Percentiles rank a stretch among this genome's conserved stretches.
Conservation (phyloP, 371 early-diverging fungal genomes). For the Massospora cicadina region DNA sequence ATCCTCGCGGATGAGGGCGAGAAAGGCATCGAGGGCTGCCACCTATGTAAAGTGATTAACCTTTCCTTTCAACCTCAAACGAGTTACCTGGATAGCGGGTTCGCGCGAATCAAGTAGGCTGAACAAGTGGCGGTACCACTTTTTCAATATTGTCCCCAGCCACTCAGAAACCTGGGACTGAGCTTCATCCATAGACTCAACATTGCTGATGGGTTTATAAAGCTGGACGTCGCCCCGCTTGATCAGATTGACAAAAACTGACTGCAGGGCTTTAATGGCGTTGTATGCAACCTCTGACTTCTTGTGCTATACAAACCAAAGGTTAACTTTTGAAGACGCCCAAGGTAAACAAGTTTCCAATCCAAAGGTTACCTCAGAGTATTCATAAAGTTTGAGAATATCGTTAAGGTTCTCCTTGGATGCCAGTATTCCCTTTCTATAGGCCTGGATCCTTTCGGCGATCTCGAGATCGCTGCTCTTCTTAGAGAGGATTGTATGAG, state of each 20-base stretch:
- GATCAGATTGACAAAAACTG: background rate
- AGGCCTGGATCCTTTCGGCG: background rate
- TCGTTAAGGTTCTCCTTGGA: background rate
- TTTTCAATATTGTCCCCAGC: background rate
- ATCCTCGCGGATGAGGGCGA: background rate
- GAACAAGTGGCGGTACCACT: background rate
- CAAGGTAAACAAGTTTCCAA: background rate
- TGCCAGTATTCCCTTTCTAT: background rate
- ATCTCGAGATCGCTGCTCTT: background rate
- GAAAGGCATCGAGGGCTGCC: background rate
- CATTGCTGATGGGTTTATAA: background rate
- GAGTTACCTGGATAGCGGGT: background rate
- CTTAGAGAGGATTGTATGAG: background rate
- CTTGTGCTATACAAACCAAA: background rate
- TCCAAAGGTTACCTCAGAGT: background rate
- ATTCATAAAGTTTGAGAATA: background rate
- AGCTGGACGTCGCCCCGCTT: background rate
- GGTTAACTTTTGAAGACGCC: background rate
- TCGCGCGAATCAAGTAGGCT: background rate
- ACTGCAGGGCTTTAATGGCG: background rate
- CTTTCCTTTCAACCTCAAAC: too few relatives aligned
- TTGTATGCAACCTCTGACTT: background rate
- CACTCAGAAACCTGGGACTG: background rate
- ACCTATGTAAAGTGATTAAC: background rate
- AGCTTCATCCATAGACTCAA: background rate